Evolutionary conservation across 257 asterid genomes (phyloP), one percentile per base, ranked within the genome.

Genomic region (Gentiana straminea): DNA sequence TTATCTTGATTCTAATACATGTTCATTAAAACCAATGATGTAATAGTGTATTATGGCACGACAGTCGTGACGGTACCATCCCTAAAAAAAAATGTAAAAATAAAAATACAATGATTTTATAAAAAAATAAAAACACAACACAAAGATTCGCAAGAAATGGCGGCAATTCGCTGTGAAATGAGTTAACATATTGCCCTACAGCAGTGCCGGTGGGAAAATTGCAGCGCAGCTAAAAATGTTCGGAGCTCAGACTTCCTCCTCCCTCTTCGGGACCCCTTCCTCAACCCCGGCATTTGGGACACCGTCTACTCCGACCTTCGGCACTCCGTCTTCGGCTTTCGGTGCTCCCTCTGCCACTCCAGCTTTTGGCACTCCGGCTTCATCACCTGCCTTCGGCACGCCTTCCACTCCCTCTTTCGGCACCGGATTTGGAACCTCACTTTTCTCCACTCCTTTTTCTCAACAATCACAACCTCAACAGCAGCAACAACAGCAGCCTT

Each of bases 401-500:
- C 86, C 89, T 39, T 67, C 96, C 12, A 65, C 83, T 12, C 81
- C 92, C 13, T 75, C 92, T 5, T 89, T 89, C 55, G 87, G 82
- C 38, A 71, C 83, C 49, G 75, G 84, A 7, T 85, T 86, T 68
- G 84, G 92, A 61, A 49, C 81, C 8, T 72, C 95, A 8, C 75
- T 82, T 11, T 86, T 86, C 63, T 79, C 98, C 7, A 72, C 94
- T 5, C 95, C 97, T 1, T 76, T 75, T 60, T 69, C 94, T 51
- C 94, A 84, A 54, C 89, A 73, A 57, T 85, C 73, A 38, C 51
- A 10, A n/a, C 8, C 72, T 7, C 90, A 74, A 11, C 81, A 63
- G 38, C 81, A 63, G 38, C 79, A 70, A 52, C 86, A 73, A 36
- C 84, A 79, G 62, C 77, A 65, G 37, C 54, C 68, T 49, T 64